Percentiles rank a stretch among this genome's conserved stretches.
Conservation (phyloP, 192 early-diverging fungal genomes). For the Polychytrium aggregatum region DNA sequence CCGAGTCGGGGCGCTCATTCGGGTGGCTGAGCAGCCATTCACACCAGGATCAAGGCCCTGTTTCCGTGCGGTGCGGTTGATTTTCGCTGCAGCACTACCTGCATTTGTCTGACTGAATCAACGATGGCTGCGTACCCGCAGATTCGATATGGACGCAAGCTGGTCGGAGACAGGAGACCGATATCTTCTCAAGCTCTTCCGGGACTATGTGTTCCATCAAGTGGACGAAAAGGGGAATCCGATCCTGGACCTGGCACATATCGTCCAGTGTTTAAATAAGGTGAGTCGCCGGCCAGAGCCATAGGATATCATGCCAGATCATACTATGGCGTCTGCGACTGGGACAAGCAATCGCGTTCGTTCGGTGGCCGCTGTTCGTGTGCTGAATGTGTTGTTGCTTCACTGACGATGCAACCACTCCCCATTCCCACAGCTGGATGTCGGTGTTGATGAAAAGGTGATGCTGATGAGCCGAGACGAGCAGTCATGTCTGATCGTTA, state of each 20-base stretch:
- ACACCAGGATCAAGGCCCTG: no score
- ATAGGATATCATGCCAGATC: neutral
- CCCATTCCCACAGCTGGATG: slow-evolving; percentile 60
- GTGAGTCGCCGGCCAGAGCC: slow-evolving; percentile 23
- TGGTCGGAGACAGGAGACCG: slow-evolving; percentile 98
- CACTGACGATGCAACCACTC: no score
- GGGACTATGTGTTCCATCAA: slow-evolving; percentile 97
- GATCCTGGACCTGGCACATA: slow-evolving; percentile 83
- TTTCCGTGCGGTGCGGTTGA: no score
- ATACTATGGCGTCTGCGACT: no score
- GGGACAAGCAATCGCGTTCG: no score
- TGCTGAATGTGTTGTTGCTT: no score
- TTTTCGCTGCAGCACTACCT: no score
- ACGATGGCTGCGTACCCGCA: no score
- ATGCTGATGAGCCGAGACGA: slow-evolving; percentile 94
- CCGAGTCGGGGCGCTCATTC: no score
- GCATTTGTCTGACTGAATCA: no score
- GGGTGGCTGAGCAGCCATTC: no score
- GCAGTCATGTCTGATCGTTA: slow-evolving; percentile 92
- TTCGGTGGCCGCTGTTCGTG: no score
- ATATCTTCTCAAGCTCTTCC: slow-evolving; percentile 93
- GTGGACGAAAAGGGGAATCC: slow-evolving; percentile 72
- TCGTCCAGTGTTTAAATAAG: slow-evolving; percentile 90
- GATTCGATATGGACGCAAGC: slow-evolving; percentile 76
- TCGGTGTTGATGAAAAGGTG: slow-evolving; percentile 86